Percentiles rank a stretch among this genome's conserved stretches.
phyloP scores from a whole-genome alignment of 2,329 filamentous ascomycete species.

The Cladobotryum mycophilum region DNA sequence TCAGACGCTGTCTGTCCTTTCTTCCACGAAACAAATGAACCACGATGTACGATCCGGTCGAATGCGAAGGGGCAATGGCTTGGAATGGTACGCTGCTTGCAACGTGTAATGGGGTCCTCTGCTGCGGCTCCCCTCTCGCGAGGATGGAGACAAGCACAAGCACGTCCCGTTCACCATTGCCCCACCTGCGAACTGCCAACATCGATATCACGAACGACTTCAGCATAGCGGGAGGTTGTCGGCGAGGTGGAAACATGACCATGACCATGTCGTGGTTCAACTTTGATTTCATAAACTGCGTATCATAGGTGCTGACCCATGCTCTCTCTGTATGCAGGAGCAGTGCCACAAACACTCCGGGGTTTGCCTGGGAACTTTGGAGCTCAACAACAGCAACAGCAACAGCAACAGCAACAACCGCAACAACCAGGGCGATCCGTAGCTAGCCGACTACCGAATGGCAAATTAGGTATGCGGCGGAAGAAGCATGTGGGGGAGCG shows the following conservation, averaged over 20 bases:
- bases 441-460: conserved; percentile 56
- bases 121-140: not conserved
- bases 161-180: not conserved
- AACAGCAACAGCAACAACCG: conserved; percentile 48
- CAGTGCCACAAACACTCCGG: conserved; percentile 56
- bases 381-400: conserved; percentile 47
- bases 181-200: conserved; percentile 3
- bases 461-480: conserved; percentile 50
- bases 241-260: too few species aligned
- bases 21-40: conserved; percentile 7
- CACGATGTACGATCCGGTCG: not conserved
- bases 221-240: not conserved
- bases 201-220: not conserved
- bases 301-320: conserved; percentile 21
- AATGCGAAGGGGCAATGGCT: not conserved
- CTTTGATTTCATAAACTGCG: not conserved
- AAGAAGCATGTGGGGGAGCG: not conserved
- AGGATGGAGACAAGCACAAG: not conserved
- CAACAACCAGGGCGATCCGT: conserved; percentile 47
- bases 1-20: not conserved
- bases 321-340: conserved; percentile 34
- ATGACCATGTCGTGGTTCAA: not conserved
- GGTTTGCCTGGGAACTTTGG: conserved; percentile 56
- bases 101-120: not conserved
- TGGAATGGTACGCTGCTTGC: not conserved